Percentiles rank a stretch among this genome's conserved stretches.
Conservation (phyloP, 1,284 basidiomycete genomes). For the Tilletia horrida region DNA sequence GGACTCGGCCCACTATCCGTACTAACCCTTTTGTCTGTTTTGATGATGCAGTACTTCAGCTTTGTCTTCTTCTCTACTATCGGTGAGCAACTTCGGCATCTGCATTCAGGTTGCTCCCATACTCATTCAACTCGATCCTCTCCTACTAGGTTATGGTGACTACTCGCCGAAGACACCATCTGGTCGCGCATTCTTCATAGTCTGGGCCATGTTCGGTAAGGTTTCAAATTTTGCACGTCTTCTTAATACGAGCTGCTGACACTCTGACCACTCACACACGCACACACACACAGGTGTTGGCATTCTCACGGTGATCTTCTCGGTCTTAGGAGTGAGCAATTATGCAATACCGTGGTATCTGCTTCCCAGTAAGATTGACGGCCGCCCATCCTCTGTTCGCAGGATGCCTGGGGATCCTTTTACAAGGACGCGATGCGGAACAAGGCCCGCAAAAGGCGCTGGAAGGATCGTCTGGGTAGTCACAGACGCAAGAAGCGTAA, state of each 20-base stretch:
- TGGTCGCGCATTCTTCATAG: constrained; percentile 72
- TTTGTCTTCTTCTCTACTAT: constrained; percentile 55
- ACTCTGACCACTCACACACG: neutral
- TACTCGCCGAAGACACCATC: constrained; percentile 52
- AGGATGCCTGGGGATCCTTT: constrained; percentile 55
- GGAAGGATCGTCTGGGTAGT: neutral
- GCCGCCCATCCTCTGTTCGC: neutral
- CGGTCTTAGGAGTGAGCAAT: constrained; percentile 60
- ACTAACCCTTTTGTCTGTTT: neutral
- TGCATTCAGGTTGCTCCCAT: too few relatives aligned
- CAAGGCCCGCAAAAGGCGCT: neutral
- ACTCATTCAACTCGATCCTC: too few relatives aligned
- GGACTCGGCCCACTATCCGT: neutral
- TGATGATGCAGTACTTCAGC: constrained; percentile 62
- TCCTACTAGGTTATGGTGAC: constrained; percentile 36
- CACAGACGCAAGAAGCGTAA: neutral
- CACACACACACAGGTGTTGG: constrained; percentile 28
- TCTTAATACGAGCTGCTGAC: too few relatives aligned
- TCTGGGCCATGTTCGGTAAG: constrained; percentile 65
- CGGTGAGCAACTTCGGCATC: neutral
- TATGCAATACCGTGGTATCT: neutral
- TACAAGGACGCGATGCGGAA: constrained; percentile 2
- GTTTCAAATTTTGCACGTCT: too few relatives aligned
- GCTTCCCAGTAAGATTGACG: neutral
- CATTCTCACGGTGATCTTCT: constrained; percentile 39